These are phyloP conservation scores for Monarda citriodora DNA, from an alignment of 305 asterid species.

Conservation along the genomic window DNA sequence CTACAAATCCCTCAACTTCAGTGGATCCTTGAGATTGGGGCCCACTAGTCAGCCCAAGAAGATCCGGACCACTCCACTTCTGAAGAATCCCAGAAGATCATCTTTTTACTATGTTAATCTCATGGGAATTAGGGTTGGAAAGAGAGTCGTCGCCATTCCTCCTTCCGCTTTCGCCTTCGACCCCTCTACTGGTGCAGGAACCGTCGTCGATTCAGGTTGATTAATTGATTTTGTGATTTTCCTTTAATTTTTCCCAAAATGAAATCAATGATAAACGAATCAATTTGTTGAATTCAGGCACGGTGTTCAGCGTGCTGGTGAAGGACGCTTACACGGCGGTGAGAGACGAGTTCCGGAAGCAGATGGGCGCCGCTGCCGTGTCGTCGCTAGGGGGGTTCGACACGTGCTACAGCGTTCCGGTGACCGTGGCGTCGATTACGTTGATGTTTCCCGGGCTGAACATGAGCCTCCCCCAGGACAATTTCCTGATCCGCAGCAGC, in stretches of 20 bases:
- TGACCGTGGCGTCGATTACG: slow-evolving; percentile 48
- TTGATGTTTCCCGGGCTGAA: slow-evolving; percentile 60
- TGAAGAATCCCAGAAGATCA: slow-evolving; percentile 72
- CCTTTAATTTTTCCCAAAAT: too few relatives aligned
- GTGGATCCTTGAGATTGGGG: slow-evolving; percentile 77
- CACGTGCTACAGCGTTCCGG: slow-evolving; percentile 64
- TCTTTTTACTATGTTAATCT: slow-evolving; percentile 81
- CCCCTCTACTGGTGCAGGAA: slow-evolving; percentile 76
- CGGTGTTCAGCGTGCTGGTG: slow-evolving; percentile 50
- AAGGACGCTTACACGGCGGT: slow-evolving; percentile 58
- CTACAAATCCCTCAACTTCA: slow-evolving; percentile 58
- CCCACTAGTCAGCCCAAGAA: slow-evolving; percentile 69
- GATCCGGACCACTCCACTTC: slow-evolving; percentile 65
- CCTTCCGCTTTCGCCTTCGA: slow-evolving; percentile 62
- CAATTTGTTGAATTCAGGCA: slow-evolving; percentile 21
- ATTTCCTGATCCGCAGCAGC: slow-evolving; percentile 61
- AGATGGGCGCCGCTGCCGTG: slow-evolving; percentile 46
- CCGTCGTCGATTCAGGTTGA: slow-evolving; percentile 72
- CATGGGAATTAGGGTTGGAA: slow-evolving; percentile 68
- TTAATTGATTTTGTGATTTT: too few relatives aligned
- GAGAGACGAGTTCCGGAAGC: slow-evolving; percentile 58
- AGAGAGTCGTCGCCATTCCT: slow-evolving; percentile 47
- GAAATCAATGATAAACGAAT: too few relatives aligned
- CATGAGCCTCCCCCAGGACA: slow-evolving; percentile 54
- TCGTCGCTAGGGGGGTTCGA: slow-evolving; percentile 68